Evolutionary conservation across 768 basidiomycete species (phyloP).

Genomic region (Lanmaoa rubissima): DNA sequence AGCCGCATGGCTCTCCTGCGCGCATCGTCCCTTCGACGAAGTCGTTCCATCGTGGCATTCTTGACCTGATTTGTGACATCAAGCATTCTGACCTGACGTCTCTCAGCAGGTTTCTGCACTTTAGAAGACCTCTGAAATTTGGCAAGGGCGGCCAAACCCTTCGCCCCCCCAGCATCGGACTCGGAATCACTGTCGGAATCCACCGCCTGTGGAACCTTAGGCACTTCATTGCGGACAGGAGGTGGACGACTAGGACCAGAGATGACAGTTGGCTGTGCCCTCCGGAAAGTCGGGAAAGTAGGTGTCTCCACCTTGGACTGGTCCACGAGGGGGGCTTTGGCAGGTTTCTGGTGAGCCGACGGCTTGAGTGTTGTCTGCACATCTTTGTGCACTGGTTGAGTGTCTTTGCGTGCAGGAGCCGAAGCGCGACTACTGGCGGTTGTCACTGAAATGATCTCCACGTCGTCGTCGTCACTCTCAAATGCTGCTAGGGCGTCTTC

Average conservation of each 20-base stretch:
- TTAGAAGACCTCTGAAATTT: constrained; percentile 62
- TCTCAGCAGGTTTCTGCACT: constrained; percentile 53
- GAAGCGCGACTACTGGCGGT: constrained; percentile 14
- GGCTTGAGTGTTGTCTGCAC: constrained; percentile 22
- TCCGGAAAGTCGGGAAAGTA: constrained; percentile 45
- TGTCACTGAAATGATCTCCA: constrained; percentile 50
- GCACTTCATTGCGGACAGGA: constrained; percentile 12
- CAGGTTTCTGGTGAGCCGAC: constrained; percentile 10
- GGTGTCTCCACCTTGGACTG: constrained; percentile 37
- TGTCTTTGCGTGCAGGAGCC: constrained; percentile 7
- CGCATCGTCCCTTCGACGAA: constrained; percentile 58
- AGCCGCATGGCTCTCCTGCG: constrained; percentile 63
- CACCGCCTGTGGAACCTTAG: constrained; percentile 7
- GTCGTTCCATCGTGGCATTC: constrained; percentile 48
- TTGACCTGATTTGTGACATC: constrained; percentile 46
- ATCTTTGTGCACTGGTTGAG: constrained; percentile 19
- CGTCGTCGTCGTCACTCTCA: constrained; percentile 58
- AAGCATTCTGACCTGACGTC: constrained; percentile 62
- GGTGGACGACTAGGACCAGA: constrained; percentile 35
- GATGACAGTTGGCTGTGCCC: constrained; percentile 23
- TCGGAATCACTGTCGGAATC: constrained; percentile 37
- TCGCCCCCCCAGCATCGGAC: constrained; percentile 42
- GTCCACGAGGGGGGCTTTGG: constrained; percentile 18
- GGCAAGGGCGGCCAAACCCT: constrained; percentile 51
- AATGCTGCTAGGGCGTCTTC: constrained; percentile 67